Evolutionary conservation across 805 yeast species (phyloP).

Genomic region (Teunomyces aglyptinius): DNA sequence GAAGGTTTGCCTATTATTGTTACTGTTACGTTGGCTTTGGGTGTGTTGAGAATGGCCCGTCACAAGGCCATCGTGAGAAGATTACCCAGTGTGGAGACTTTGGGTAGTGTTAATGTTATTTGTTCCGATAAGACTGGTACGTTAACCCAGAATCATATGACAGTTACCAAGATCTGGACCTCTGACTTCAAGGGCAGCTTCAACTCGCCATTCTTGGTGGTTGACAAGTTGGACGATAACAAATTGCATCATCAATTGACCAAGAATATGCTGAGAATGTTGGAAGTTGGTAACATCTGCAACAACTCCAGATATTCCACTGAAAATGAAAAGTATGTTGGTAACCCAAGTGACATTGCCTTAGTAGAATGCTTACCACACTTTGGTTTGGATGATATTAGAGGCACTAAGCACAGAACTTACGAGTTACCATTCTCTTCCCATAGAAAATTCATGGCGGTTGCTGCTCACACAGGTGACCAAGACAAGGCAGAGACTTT

Average conservation of each 20-base stretch:
- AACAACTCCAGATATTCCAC: constrained; percentile 69
- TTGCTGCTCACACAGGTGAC: constrained; percentile 60
- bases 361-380: constrained; percentile 68
- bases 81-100: constrained; percentile 91
- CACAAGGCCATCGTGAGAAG: constrained; percentile 92
- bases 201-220: constrained; percentile 39
- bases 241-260: constrained; percentile 46
- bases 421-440: constrained; percentile 86
- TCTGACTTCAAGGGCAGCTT: constrained; percentile 50
- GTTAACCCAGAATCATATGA: constrained; percentile 87
- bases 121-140: constrained; percentile 52
- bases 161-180: constrained; percentile 81
- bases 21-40: constrained; percentile 93
- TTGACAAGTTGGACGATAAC: constrained; percentile 48
- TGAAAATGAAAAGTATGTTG: constrained; percentile 70
- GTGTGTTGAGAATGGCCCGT: constrained; percentile 94
- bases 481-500: constrained; percentile 54
- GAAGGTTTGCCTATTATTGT: constrained; percentile 98
- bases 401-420: constrained; percentile 57
- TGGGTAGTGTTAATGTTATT: constrained; percentile 78
- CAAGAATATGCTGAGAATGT: constrained; percentile 51
- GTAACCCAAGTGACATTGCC: constrained; percentile 96
- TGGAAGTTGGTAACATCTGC: constrained; percentile 71
- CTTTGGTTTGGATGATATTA: constrained; percentile 69
- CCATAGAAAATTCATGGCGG: constrained; percentile 86